Evolutionary conservation across 768 basidiomycete species (phyloP).

Genomic region (Mycena vulgaris): DNA sequence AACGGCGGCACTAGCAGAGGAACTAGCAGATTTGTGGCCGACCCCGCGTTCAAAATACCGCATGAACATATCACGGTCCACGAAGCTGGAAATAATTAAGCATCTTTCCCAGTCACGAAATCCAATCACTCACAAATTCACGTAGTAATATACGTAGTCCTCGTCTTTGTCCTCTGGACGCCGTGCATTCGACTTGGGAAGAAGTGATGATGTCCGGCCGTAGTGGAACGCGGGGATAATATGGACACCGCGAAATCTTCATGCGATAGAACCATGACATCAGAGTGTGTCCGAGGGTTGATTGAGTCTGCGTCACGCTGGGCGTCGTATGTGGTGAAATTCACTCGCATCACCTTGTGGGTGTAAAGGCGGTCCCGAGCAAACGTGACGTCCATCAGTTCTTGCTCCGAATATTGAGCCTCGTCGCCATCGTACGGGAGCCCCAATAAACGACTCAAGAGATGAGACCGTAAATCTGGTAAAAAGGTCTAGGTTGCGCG

Average conservation of each 20-base stretch:
- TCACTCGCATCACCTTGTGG: slow-evolving; percentile 48
- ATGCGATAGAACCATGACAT: slow-evolving; percentile 50
- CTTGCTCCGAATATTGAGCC: slow-evolving; percentile 36
- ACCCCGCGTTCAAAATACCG: slow-evolving; percentile 48
- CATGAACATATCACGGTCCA: slow-evolving; percentile 58
- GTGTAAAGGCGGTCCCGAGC: slow-evolving; percentile 40
- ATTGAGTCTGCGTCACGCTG: slow-evolving; percentile 40
- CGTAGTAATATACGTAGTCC: slow-evolving; percentile 51
- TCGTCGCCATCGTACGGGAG: slow-evolving; percentile 32
- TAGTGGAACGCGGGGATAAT: slow-evolving; percentile 50
- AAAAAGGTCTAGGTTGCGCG: background rate
- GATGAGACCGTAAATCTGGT: background rate
- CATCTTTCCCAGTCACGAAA: background rate
- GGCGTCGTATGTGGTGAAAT: slow-evolving; percentile 56
- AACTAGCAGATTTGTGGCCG: slow-evolving; percentile 40
- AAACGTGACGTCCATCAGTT: slow-evolving; percentile 37
- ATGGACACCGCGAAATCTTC: slow-evolving; percentile 50
- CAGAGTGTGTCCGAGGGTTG: slow-evolving; percentile 49
- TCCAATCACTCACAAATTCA: slow-evolving; percentile 52
- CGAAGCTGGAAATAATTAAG: slow-evolving; percentile 47
- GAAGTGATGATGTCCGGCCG: slow-evolving; percentile 39
- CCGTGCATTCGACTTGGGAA: slow-evolving; percentile 25
- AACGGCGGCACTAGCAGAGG: background rate
- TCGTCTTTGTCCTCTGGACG: slow-evolving; percentile 42
- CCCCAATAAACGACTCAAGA: background rate